These are phyloP conservation scores for Cutaneotrichosporon arboriforme DNA, from an alignment of 1,284 basidiomycete genomes.

Conservation along the genomic window DNA sequence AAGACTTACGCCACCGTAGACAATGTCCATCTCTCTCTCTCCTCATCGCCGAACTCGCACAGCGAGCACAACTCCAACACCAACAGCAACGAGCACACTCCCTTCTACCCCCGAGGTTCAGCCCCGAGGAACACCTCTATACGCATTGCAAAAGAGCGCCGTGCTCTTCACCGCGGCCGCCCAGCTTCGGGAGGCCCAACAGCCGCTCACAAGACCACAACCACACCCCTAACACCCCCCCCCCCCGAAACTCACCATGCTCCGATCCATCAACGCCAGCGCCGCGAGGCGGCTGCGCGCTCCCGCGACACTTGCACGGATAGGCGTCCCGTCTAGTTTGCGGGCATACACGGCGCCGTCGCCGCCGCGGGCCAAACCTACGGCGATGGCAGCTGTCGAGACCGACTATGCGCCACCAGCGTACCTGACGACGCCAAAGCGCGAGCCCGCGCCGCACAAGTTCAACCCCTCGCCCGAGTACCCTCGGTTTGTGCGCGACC, in stretches of 20 bases:
- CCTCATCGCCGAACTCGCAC: neutral
- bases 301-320: neutral
- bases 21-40: neutral
- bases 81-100: too few relatives aligned
- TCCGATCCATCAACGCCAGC: conserved; percentile 14
- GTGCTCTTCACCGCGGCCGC: too few relatives aligned
- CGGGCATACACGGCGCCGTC: conserved; percentile 11
- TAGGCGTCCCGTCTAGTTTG: neutral
- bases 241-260: conserved; percentile 9
- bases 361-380: conserved; percentile 6
- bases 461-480: conserved; percentile 8
- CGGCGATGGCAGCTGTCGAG: neutral
- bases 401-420: conserved; percentile 8
- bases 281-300: conserved; percentile 4
- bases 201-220: conserved; percentile 3
- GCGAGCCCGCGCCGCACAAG: conserved; percentile 11
- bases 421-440: conserved; percentile 2
- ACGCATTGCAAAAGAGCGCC: too few relatives aligned
- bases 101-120: too few relatives aligned
- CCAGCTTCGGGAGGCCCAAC: too few relatives aligned
- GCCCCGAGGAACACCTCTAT: too few relatives aligned
- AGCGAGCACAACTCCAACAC: too few relatives aligned
- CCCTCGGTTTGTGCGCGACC: neutral
- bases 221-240: neutral
- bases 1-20: neutral